Percentiles rank a stretch among this genome's conserved stretches.
phyloP scores from a whole-genome alignment of 495 filamentous ascomycete species.

The Penicillium longicatenatum region DNA sequence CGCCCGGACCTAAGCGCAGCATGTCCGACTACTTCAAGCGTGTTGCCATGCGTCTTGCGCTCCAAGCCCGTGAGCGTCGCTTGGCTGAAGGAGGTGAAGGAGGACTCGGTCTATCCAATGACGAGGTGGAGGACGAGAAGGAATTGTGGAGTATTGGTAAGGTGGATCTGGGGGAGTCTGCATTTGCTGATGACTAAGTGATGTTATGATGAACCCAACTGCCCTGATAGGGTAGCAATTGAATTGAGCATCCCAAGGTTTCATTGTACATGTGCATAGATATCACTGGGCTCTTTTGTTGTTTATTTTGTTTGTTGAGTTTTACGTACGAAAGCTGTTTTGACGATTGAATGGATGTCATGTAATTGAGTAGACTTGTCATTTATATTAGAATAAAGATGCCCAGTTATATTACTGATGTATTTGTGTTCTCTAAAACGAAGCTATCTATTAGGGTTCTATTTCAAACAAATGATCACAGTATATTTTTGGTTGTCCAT shows the following conservation, averaged over 20 bases:
- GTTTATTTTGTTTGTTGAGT: conserved; percentile 11
- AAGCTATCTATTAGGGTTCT: no score
- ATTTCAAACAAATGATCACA: no score
- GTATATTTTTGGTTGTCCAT: background rate
- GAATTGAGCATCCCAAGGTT: conserved; percentile 20
- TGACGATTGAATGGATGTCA: conserved; percentile 21
- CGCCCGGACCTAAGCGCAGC: conserved; percentile 73
- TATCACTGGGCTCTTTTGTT: conserved; percentile 23
- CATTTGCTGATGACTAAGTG: conserved; percentile 53
- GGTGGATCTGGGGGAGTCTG: conserved; percentile 74
- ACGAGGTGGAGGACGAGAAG: conserved; percentile 90
- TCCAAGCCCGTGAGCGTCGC: conserved; percentile 80
- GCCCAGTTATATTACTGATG: background rate
- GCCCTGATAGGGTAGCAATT: background rate
- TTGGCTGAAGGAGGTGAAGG: conserved; percentile 90
- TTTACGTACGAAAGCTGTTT: conserved; percentile 29
- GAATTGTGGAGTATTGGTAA: conserved; percentile 95
- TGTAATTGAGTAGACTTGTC: background rate
- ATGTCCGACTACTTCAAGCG: conserved; percentile 99
- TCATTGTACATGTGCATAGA: conserved; percentile 29
- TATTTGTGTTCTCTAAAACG: no score
- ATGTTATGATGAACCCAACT: conserved; percentile 18
- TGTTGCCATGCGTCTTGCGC: conserved; percentile 76
- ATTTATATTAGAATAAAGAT: background rate
- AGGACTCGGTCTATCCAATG: conserved; percentile 78